These are phyloP conservation scores for Leccinum sublutescens DNA, from an alignment of 768 basidiomycete genomes.

Conservation along the genomic window DNA sequence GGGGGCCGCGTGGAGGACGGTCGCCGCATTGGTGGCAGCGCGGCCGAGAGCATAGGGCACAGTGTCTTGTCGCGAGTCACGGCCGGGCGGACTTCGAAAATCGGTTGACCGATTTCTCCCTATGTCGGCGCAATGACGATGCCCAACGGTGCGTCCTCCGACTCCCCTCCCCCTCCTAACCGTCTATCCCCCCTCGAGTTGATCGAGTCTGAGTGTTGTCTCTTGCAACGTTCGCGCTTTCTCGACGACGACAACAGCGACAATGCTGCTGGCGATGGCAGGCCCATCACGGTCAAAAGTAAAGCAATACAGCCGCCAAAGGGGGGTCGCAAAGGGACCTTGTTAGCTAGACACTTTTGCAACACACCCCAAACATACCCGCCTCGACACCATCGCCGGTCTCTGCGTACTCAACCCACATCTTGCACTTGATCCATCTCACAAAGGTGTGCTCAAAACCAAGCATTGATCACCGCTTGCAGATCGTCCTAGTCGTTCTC, in stretches of 20 bases:
- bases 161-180: too few species aligned
- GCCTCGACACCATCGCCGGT: too few species aligned
- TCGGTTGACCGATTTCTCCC: too few species aligned
- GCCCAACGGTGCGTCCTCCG: too few species aligned
- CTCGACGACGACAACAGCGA: slow-evolving; percentile 34
- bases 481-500: slow-evolving; percentile 55
- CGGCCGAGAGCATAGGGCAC: slow-evolving; percentile 85
- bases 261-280: slow-evolving; percentile 41
- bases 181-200: not conserved
- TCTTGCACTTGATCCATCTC: slow-evolving; percentile 63
- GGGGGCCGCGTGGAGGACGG: slow-evolving; percentile 41
- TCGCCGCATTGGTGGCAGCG: slow-evolving; percentile 64
- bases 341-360: slow-evolving; percentile 60
- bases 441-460: slow-evolving; percentile 54
- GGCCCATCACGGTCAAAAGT: slow-evolving; percentile 37
- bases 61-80: slow-evolving; percentile 73
- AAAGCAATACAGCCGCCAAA: not conserved
- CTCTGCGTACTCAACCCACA: slow-evolving; percentile 19
- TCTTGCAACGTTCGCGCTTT: slow-evolving; percentile 51
- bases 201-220: slow-evolving; percentile 73
- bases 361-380: slow-evolving; percentile 58
- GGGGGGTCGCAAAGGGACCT: slow-evolving; percentile 8
- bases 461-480: not conserved
- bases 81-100: too few species aligned
- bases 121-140: too few species aligned